Evolutionary conservation across 495 filamentous ascomycete species (phyloP), one percentile per base, ranked within the genome.

Genomic region (Xylaria castorea): DNA sequence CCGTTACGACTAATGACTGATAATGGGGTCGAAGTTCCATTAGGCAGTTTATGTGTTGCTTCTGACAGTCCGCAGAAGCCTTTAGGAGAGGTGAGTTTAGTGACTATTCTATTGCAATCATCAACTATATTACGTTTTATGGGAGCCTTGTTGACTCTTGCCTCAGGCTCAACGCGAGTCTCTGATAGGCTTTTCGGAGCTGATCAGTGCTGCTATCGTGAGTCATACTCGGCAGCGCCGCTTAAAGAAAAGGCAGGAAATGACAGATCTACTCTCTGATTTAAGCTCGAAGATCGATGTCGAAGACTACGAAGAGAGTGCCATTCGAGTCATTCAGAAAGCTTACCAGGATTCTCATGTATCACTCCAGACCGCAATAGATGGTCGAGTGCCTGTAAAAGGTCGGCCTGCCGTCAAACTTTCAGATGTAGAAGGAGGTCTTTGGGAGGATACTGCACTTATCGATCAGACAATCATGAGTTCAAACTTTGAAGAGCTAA

Each of bases 11-110:
- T 67, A 5, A 67, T 27, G 44, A 38, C 46, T n/a, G 64, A 67
- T 11, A 32, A 40, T 53, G 64, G 64, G 32, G 11, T 53, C 25
- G 64, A 67, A 32, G 32, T 67, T n/a, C 64, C 64, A 3, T 12
- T 67, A 18, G 64, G 64, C 3, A 67, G 46, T 27, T 27, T 67
- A 53, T 67, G 64, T 14, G 72, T 74, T 1, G 67, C 57, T 14
- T 74, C 72, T 8, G 63, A 63, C n/a, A 74, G 58, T 20, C 32
- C 32, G 7, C 72, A 66, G 63, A 42, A 71, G 27, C 72, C 72
- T 25, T 25, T 74, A 14, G 30, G 20, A 38, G 40, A 51, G 46
- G 64, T 53, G n/a, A 53, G 64, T 53, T 46, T 1, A n/a, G 0
- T 12, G 2, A 20, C 42, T 40, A 42, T 42, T 20, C 16, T 48